phyloP scores from a whole-genome alignment of 768 basidiomycete genomes.

The Hypholoma sublateritium region DNA sequence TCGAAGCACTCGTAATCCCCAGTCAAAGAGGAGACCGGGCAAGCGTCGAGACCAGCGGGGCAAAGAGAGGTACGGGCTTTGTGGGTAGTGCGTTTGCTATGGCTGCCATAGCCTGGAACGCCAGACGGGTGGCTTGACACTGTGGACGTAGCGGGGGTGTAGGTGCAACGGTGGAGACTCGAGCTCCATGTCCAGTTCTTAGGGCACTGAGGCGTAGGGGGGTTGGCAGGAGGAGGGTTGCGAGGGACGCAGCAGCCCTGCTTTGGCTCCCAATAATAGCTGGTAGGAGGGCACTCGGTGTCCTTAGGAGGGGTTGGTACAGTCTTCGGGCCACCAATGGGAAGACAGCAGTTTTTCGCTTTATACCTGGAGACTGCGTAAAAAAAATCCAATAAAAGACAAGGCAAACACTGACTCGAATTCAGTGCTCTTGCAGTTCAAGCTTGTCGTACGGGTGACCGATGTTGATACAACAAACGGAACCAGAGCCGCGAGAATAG shows the following conservation, averaged over 20 bases:
- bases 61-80: conserved; percentile 38
- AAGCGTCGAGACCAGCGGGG: conserved; percentile 54
- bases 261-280: conserved; percentile 47
- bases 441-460: conserved; percentile 5
- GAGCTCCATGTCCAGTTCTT: conserved; percentile 46
- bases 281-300: conserved; percentile 42
- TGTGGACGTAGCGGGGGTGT: conserved; percentile 30
- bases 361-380: conserved; percentile 24
- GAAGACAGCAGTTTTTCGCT: conserved; percentile 41
- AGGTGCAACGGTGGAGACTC: conserved; percentile 38
- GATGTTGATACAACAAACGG: conserved; percentile 33
- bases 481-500: conserved; percentile 34
- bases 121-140: conserved; percentile 40
- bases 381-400: not conserved
- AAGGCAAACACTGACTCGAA: conserved; percentile 25
- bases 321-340: conserved; percentile 37
- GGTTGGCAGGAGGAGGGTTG: conserved; percentile 35
- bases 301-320: conserved; percentile 46
- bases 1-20: conserved; percentile 67
- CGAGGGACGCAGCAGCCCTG: conserved; percentile 56
- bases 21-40: conserved; percentile 46
- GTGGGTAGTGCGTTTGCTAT: conserved; percentile 29
- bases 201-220: conserved; percentile 51
- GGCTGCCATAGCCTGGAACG: conserved; percentile 12
- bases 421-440: conserved; percentile 26